Percentiles rank a stretch among this genome's conserved stretches.
phyloP scores from a whole-genome alignment of 257 asterid species.

The Solanum lycopersicoides region DNA sequence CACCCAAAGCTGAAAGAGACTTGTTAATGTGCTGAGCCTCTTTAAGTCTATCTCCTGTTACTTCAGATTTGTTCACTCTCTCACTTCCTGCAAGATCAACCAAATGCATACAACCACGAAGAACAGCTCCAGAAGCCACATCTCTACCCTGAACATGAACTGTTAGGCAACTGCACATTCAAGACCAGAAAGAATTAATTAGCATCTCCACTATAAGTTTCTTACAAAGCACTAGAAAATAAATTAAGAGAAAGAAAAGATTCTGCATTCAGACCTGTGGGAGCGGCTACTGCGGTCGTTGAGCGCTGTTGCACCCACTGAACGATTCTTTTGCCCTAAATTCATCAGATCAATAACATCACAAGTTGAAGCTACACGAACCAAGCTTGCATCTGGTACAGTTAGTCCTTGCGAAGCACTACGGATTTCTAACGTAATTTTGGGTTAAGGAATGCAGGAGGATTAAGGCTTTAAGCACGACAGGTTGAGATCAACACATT shows the following conservation, averaged over 20 bases:
- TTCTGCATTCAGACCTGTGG: conserved; percentile 48
- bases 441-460: conserved; percentile 35
- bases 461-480: neutral
- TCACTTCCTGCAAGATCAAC: conserved; percentile 99
- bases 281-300: conserved; percentile 88
- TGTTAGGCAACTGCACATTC: conserved; percentile 66
- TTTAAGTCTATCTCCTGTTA: conserved; percentile 85
- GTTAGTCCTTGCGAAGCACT: conserved; percentile 86
- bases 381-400: conserved; percentile 85
- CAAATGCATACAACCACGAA: conserved; percentile 98
- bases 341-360: conserved; percentile 92
- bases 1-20: conserved; percentile 97
- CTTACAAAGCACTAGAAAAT: neutral
- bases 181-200: neutral
- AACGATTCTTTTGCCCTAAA: conserved; percentile 69
- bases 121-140: conserved; percentile 60
- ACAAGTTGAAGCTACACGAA: conserved; percentile 61
- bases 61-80: conserved; percentile 98
- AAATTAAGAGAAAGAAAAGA: neutral
- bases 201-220: neutral
- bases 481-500: neutral
- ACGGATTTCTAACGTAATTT: conserved; percentile 74
- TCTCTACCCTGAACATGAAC: conserved; percentile 95
- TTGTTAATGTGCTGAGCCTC: conserved; percentile 95
- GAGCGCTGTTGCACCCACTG: conserved; percentile 88